Evolutionary conservation across 1,284 basidiomycete genomes (phyloP), one percentile per base, ranked within the genome.

Genomic region (Anthracocystis panici-leucophaei): DNA sequence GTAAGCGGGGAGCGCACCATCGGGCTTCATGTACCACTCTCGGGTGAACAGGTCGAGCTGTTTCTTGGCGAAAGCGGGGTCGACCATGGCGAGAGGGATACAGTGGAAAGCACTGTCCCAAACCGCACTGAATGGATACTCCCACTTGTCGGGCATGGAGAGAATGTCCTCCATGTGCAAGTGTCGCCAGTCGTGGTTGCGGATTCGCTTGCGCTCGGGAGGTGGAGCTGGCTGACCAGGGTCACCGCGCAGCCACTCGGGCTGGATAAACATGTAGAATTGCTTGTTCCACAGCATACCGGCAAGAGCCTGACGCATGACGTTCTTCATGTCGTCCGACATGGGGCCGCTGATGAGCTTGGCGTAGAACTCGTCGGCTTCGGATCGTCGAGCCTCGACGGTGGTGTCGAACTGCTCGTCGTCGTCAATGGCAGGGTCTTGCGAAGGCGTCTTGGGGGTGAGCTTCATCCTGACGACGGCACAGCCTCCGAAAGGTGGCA

Each of bases 131-230:
- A 79, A 79, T 18, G 83, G 83, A 55, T 82, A 81, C 86, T 99
- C 96, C 96, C 96, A 98, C 91, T 98, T 98, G 87, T 98, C 96
- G 10, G 96, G 96, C 96, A 99, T 98, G 10, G 95, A 97, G 49
- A 99, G 89, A 74, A 99, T 91, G 85, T 99, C 96, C 67, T 93
- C 93, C 72, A 95, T 92, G 86, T 98, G 91, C 87, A 99, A 89
- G 86, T 99, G 96, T 71, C 90, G 91, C 69, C 67, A 57, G 77
- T 86, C 93, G 86, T 88, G 89, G 86, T 98, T 99, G 70, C 95
- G 89, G 65, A 96, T 88, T 79, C 88, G 88, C 86, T 95, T 95
- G 72, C 96, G 89, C 83, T 93, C 92, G 0, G 93, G 91, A 16
- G 96, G 96, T 2, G 96, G 96, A 18, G 94, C 90, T 5, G 96